Conservation (phyloP, 176 grass and related monocot species). For the Rhynchospora pubera region DNA sequence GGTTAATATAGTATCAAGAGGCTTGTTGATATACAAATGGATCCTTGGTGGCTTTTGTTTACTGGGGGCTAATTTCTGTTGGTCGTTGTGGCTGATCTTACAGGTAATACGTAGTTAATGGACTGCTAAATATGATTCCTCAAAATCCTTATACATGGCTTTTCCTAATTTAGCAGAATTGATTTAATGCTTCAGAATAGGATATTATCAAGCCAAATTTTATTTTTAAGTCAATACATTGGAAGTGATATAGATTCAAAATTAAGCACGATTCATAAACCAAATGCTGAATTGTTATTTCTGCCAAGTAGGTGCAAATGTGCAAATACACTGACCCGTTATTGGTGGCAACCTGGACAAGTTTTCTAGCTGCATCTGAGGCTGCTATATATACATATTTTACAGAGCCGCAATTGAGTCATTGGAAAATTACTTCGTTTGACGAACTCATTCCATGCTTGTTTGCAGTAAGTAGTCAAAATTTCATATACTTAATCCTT, state of each 20-base stretch:
- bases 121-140: too few species aligned
- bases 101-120: slow-evolving; percentile 23
- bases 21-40: slow-evolving; percentile 21
- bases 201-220: not conserved
- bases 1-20: too few species aligned
- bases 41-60: slow-evolving; percentile 41
- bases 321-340: slow-evolving; percentile 48
- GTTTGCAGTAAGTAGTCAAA: slow-evolving; percentile 36
- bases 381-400: slow-evolving; percentile 34
- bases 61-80: slow-evolving; percentile 28
- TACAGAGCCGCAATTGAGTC: slow-evolving; percentile 21
- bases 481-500: not conserved
- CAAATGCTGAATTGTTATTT: too few species aligned
- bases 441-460: slow-evolving; percentile 46
- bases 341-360: slow-evolving; percentile 56
- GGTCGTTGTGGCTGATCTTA: slow-evolving; percentile 59
- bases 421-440: slow-evolving; percentile 44
- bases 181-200: too few species aligned
- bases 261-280: too few species aligned
- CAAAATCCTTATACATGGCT: too few species aligned
- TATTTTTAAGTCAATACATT: not conserved
- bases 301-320: slow-evolving; percentile 30
- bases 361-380: slow-evolving; percentile 49
- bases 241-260: not conserved
- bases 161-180: too few species aligned